Conservation (phyloP, 176 grass and related monocot species). For the Oryza australiensis region DNA sequence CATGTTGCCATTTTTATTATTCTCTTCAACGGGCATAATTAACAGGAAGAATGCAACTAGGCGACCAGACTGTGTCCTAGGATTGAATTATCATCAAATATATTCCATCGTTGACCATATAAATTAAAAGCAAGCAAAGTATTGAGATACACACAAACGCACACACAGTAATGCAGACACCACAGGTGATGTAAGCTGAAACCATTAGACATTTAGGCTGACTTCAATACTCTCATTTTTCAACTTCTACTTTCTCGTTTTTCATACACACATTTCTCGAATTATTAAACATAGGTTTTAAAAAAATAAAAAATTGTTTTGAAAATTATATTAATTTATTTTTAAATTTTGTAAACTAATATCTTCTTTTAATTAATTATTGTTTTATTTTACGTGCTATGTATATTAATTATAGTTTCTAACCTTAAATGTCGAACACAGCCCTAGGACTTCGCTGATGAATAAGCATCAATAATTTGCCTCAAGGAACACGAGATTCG, state of each 20-base stretch:
- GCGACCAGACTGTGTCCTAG: background rate
- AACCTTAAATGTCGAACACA: too few relatives aligned
- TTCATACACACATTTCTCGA: too few relatives aligned
- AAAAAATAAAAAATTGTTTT: too few relatives aligned
- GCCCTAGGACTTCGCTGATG: background rate
- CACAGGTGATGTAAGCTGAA: background rate
- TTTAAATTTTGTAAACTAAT: too few relatives aligned
- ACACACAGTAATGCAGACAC: constrained; percentile 9
- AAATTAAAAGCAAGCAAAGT: constrained; percentile 5
- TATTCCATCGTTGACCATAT: constrained; percentile 25
- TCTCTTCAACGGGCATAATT: constrained; percentile 8
- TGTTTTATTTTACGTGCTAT: too few relatives aligned
- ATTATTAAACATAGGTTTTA: too few relatives aligned
- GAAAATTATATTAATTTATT: too few relatives aligned
- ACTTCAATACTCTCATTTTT: too few relatives aligned
- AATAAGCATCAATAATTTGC: background rate
- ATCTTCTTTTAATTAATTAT: too few relatives aligned
- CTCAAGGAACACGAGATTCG: too few relatives aligned
- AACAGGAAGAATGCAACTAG: background rate
- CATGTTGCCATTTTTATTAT: constrained; percentile 32
- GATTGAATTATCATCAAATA: constrained; percentile 17
- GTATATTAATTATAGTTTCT: too few relatives aligned
- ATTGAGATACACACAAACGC: background rate
- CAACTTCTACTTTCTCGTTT: too few relatives aligned
- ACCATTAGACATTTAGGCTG: background rate